These are phyloP conservation scores for Chrysoporthe cubensis DNA, from an alignment of 2,329 filamentous ascomycete species.

Conservation along the genomic window DNA sequence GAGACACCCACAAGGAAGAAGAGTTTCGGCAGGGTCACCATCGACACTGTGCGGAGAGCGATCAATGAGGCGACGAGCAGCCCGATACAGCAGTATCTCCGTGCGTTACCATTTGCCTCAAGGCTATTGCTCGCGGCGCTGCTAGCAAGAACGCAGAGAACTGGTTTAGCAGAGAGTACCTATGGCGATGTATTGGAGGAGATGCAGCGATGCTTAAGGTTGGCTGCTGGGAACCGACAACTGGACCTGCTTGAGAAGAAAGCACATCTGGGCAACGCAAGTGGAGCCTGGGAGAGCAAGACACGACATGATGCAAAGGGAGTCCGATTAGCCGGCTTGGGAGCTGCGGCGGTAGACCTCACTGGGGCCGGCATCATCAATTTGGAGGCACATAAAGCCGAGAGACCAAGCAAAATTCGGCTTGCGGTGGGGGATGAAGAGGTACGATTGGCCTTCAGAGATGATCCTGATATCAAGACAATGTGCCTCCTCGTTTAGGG, in stretches of 20 bases:
- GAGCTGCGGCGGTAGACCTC: conserved; percentile 76
- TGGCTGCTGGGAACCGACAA: conserved; percentile 64
- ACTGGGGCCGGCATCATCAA: conserved; percentile 87
- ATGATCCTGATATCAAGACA: conserved; percentile 84
- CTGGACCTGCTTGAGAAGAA: conserved; percentile 57
- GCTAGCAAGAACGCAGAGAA: conserved; percentile 76
- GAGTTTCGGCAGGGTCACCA: conserved; percentile 71
- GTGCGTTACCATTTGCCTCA: conserved; percentile 76
- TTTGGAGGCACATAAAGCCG: conserved; percentile 77
- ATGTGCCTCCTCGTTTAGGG: conserved; percentile 55
- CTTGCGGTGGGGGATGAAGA: conserved; percentile 90
- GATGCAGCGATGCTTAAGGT: conserved; percentile 68
- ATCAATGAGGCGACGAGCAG: conserved; percentile 95
- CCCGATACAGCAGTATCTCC: conserved; percentile 86
- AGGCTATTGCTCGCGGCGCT: conserved; percentile 88
- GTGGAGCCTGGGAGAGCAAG: conserved; percentile 24
- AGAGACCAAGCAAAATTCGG: conserved; percentile 84
- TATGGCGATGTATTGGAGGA: conserved; percentile 91
- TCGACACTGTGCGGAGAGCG: conserved; percentile 89
- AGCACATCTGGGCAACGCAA: conserved; percentile 1
- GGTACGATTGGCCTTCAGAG: conserved; percentile 82
- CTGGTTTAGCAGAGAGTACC: conserved; percentile 83
- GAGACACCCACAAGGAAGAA: conserved; percentile 41
- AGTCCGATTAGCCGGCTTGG: conserved; percentile 38
- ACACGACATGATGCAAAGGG: conserved; percentile 21